These are phyloP conservation scores for Zygoascus flipseniorum DNA, from an alignment of 805 yeast genomes.

Conservation along the genomic window DNA sequence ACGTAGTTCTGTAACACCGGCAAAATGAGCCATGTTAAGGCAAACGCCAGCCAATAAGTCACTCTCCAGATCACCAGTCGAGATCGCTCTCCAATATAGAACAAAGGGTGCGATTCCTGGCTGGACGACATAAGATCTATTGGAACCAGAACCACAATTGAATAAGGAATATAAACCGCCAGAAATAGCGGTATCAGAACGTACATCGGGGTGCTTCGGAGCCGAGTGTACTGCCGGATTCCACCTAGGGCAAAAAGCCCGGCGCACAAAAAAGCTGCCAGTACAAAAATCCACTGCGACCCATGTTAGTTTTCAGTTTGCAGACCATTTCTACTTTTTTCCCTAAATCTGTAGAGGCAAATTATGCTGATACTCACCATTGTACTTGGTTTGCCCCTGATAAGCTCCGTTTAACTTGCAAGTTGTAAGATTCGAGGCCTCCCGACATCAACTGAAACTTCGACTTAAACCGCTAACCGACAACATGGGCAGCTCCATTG, in stretches of 20 bases:
- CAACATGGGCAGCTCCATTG: neutral
- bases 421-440: neutral
- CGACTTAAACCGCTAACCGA: neutral
- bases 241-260: constrained; percentile 29
- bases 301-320: neutral
- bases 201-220: constrained; percentile 33
- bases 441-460: neutral
- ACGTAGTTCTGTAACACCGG: constrained; percentile 70
- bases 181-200: constrained; percentile 41
- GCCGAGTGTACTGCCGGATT: constrained; percentile 30
- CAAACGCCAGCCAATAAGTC: constrained; percentile 73
- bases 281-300: constrained; percentile 14
- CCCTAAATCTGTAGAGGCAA: too few species aligned
- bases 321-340: neutral
- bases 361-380: neutral
- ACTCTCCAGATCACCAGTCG: constrained; percentile 60
- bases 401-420: too few species aligned
- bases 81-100: constrained; percentile 40
- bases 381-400: neutral
- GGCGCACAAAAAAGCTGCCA: constrained; percentile 22
- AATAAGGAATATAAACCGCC: constrained; percentile 66
- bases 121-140: constrained; percentile 58
- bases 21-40: constrained; percentile 67
- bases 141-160: constrained; percentile 66
- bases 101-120: constrained; percentile 31